phyloP scores from a whole-genome alignment of 208 protist species.

The Leishmania lainsoni region DNA sequence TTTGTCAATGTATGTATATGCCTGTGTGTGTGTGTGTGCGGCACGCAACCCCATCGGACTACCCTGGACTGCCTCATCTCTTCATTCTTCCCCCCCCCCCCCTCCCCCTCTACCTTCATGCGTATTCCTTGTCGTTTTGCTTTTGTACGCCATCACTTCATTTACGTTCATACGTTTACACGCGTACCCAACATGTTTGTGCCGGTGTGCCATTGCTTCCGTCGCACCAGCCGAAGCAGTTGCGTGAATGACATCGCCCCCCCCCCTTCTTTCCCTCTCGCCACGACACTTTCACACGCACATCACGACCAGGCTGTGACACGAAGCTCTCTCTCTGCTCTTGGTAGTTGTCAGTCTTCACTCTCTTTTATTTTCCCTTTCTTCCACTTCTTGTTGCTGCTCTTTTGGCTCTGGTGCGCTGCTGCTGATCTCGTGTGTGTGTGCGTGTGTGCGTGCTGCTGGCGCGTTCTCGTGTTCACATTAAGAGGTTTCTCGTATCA shows the following conservation, averaged over 20 bases:
- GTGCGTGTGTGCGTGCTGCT: too few relatives aligned
- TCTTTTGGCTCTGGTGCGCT: neutral
- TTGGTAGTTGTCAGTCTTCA: neutral
- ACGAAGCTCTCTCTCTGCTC: neutral
- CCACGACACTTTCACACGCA: neutral
- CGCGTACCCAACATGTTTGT: neutral
- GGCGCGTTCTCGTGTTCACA: neutral
- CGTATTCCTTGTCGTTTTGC: neutral
- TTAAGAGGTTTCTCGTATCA: neutral
- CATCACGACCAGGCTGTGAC: neutral
- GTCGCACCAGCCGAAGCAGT: neutral
- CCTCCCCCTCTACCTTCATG: neutral
- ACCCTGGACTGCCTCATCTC: neutral
- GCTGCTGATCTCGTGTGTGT: neutral
- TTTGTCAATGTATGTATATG: neutral
- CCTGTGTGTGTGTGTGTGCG: neutral
- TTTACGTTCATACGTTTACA: neutral
- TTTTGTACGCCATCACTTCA: neutral
- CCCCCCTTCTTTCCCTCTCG: neutral
- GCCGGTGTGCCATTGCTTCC: neutral
- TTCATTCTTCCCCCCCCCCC: neutral
- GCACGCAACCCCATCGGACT: neutral
- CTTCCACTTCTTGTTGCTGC: slow-evolving; percentile 12
- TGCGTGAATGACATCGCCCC: neutral
- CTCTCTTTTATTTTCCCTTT: slow-evolving; percentile 6